These are phyloP conservation scores for Saccharomycopsis oosterbeekiorum DNA, from an alignment of 805 yeast genomes.

Conservation along the genomic window DNA sequence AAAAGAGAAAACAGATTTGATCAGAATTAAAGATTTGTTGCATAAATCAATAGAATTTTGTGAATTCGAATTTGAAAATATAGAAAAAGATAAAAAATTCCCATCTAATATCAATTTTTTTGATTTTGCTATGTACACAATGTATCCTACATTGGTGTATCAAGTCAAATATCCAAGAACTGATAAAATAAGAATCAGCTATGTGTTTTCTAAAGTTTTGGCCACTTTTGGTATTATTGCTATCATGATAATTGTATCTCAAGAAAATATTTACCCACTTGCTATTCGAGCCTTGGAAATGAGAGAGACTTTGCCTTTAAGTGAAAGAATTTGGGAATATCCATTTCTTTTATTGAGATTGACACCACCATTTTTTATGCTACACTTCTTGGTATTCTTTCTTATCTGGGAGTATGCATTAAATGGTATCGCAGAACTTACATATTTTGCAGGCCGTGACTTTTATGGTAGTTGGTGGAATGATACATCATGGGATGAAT, in stretches of 20 bases:
- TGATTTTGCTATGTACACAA: conserved; percentile 68
- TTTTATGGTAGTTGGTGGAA: conserved; percentile 99
- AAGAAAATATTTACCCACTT: conserved; percentile 63
- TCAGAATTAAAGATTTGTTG: conserved; percentile 27
- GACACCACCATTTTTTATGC: conserved; percentile 67
- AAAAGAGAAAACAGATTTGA: neutral
- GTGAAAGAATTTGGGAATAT: conserved; percentile 36
- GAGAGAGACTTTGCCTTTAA: conserved; percentile 35
- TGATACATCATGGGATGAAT: conserved; percentile 86
- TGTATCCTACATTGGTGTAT: conserved; percentile 85
- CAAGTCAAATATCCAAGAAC: conserved; percentile 79
- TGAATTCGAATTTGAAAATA: conserved; percentile 56
- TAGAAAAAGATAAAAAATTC: conserved; percentile 32
- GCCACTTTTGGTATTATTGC: conserved; percentile 85
- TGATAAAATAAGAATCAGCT: conserved; percentile 52
- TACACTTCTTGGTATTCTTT: conserved; percentile 72
- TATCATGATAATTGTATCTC: conserved; percentile 74
- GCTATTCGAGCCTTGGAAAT: conserved; percentile 50
- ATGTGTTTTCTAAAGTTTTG: conserved; percentile 54
- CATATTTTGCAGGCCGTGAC: conserved; percentile 79
- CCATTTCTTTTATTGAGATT: conserved; percentile 59
- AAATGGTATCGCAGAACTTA: conserved; percentile 82
- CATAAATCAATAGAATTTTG: conserved; percentile 55
- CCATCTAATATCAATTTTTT: conserved; percentile 59
- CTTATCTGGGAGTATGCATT: conserved; percentile 93